Conservation (phyloP, 2,329 filamentous ascomycete genomes). For the Pestalotiopsis fici region DNA sequence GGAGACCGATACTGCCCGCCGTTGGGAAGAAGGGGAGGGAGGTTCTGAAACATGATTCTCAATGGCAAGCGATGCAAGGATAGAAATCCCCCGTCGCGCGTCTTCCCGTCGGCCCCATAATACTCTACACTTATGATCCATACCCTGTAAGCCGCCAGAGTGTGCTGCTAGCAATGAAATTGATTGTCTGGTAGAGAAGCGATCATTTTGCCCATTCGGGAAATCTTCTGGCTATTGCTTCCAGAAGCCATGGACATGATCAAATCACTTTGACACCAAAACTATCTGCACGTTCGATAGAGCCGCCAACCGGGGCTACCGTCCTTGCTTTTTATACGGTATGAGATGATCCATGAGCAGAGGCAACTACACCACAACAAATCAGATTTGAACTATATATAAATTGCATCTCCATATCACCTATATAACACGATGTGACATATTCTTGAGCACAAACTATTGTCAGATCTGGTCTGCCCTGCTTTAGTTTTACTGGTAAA, state of each 20-base stretch:
- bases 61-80: not conserved
- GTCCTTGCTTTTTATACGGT: not conserved
- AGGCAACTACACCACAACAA: not conserved
- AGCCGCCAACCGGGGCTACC: not conserved
- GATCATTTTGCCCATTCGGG: not conserved
- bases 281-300: not conserved
- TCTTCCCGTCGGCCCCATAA: not conserved
- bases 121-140: too few species aligned
- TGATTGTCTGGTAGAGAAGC: not conserved
- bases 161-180: not conserved
- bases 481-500: not conserved
- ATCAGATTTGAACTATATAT: not conserved
- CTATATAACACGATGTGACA: not conserved
- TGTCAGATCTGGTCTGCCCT: too few species aligned
- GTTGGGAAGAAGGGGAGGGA: too few species aligned
- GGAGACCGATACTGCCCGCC: too few species aligned
- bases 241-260: not conserved
- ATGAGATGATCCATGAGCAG: not conserved
- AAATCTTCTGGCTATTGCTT: not conserved
- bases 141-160: not conserved
- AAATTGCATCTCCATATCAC: not conserved
- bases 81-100: not conserved
- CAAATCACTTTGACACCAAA: not conserved
- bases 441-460: too few species aligned
- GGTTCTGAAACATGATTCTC: too few species aligned